Evolutionary conservation across 352 stramenopile genomes (phyloP).

Genomic region (Blastocystis sp.): DNA sequence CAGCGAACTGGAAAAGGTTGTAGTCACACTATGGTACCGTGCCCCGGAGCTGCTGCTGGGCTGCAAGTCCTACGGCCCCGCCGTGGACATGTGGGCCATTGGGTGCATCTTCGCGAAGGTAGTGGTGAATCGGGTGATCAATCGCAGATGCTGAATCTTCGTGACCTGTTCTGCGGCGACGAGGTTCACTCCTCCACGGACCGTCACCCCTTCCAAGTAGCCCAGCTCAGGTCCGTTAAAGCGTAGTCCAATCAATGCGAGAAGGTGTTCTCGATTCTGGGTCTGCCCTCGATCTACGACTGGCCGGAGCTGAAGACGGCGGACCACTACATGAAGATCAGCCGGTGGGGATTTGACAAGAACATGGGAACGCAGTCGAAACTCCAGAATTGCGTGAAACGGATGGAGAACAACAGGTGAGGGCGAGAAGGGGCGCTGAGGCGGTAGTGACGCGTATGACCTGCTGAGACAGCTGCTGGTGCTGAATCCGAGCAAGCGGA

Average conservation of each 20-base stretch:
- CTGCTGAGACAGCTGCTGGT: conserved; percentile 87
- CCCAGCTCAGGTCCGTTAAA: neutral
- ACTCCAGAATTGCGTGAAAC: conserved; percentile 22
- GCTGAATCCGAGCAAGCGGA: conserved; percentile 84
- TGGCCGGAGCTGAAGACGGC: conserved; percentile 46
- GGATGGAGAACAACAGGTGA: neutral
- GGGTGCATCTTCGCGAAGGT: conserved; percentile 91
- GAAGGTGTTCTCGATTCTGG: conserved; percentile 85
- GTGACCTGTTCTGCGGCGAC: conserved; percentile 82
- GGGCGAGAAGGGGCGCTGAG: neutral
- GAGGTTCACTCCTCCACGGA: conserved; percentile 78
- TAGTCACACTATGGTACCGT: conserved; percentile 92
- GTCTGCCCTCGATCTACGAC: conserved; percentile 76
- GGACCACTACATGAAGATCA: conserved; percentile 34
- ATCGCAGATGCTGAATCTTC: conserved; percentile 77
- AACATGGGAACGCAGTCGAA: conserved; percentile 5
- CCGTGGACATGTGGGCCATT: conserved; percentile 91
- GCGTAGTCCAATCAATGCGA: conserved; percentile 77
- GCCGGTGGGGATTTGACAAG: conserved; percentile 43
- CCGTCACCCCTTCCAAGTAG: conserved; percentile 83
- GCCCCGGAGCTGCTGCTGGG: conserved; percentile 88
- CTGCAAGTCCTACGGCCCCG: conserved; percentile 85
- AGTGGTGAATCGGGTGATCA: conserved; percentile 73
- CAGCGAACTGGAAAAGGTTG: conserved; percentile 74
- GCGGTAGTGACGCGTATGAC: conserved; percentile 74